Evolutionary conservation across 441 rosid genomes (phyloP), one percentile per base, ranked within the genome.

Genomic region (Pelargonium fulgidum): DNA sequence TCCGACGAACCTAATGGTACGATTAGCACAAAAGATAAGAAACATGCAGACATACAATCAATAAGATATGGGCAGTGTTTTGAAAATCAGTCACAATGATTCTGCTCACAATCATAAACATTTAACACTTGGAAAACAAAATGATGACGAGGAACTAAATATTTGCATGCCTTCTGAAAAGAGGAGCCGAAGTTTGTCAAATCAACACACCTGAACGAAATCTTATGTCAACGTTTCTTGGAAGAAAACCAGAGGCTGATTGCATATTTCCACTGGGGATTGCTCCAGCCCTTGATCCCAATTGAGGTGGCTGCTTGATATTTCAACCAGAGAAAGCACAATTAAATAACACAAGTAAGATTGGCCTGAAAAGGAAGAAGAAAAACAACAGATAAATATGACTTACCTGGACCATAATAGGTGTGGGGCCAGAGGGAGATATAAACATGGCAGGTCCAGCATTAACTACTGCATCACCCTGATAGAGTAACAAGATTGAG

Each of bases 381-480:
- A 20, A 12, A 66, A 3, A 2, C 0, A 17, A 26, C 48, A 66
- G 10, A 66, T 19, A n/a, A 8, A 52, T 33, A 17, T 13, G 26
- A 52, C 16, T 17, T 7, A 75, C 65, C 54, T 54, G 64, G 9
- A 79, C 81, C 72, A 70, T 72, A 9, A 70, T 62, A 10, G 72
- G 76, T 73, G 71, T 77, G 66, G 79, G 62, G 36, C 82, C 76
- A 16, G 79, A 70, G 29, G 79, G 69, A 64, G 76, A 65, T 72
- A 76, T 62, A 54, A 72, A 77, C 50, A 71, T 75, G 9, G 81
- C 73, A 76, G 80, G 84, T 54, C 81, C 84, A 52, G 76, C 72
- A 73, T 70, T 78, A 62, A 75, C 79, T 63, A 81, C 75, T 17
- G 84, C 77, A 71, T 81, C 84, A 63, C 68, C 81, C 84, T 81